Evolutionary conservation across 768 basidiomycete genomes (phyloP).

Genomic region (Pisolithus tinctorius): DNA sequence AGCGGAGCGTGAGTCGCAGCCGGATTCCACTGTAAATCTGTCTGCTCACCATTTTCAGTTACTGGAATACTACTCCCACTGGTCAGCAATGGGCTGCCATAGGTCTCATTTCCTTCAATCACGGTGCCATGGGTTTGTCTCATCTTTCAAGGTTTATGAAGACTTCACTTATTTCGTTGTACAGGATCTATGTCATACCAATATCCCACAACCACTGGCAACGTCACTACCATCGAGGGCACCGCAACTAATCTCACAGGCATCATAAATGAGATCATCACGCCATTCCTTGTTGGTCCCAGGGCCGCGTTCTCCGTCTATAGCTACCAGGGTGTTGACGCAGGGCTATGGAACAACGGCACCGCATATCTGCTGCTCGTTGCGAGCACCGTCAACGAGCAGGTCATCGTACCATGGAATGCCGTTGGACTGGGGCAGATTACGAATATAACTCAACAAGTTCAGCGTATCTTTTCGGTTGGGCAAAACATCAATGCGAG

Average conservation of each 20-base stretch:
- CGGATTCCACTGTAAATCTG: background rate
- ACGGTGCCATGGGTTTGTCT: conserved; percentile 19
- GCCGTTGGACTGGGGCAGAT: conserved; percentile 11
- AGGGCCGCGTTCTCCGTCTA: conserved; percentile 4
- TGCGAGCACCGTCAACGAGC: conserved; percentile 1
- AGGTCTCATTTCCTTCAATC: conserved; percentile 17
- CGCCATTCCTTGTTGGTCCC: conserved; percentile 17
- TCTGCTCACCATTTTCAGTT: conserved; percentile 10
- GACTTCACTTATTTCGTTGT: background rate
- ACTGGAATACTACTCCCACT: conserved; percentile 24
- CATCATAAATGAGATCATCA: conserved; percentile 5
- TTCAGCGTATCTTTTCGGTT: conserved; percentile 12
- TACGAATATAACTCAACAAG: conserved; percentile 12
- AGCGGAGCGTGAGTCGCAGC: conserved; percentile 27
- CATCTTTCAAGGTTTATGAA: background rate
- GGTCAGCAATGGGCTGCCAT: conserved; percentile 23
- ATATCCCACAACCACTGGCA: conserved; percentile 19
- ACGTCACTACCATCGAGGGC: conserved; percentile 18
- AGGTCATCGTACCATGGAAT: conserved; percentile 12
- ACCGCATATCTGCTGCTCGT: conserved; percentile 18
- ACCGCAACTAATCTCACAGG: conserved; percentile 5
- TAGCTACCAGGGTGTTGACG: conserved; percentile 16
- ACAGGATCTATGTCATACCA: conserved; percentile 24
- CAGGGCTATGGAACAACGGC: conserved; percentile 17
- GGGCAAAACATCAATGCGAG: conserved; percentile 12